Percentiles rank a stretch among this genome's conserved stretches.
These are phyloP conservation scores for Phaeosphaeria sp. DNA, from an alignment of 2,329 filamentous ascomycete species.

Conservation along the genomic window DNA sequence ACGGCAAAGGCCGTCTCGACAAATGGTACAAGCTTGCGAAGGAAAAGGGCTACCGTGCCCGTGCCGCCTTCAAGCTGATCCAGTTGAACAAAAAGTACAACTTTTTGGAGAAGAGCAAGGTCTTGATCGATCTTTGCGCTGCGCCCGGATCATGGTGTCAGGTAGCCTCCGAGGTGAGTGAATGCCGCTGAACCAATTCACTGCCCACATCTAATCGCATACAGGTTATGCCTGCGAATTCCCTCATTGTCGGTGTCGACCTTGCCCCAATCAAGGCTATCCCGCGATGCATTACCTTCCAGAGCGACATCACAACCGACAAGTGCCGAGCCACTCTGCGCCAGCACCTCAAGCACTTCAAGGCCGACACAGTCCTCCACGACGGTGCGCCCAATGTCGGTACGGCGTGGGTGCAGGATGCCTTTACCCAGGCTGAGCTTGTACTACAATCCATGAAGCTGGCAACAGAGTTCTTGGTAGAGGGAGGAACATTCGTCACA, in stretches of 20 bases:
- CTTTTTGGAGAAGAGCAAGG: slow-evolving; percentile 95
- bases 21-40: slow-evolving; percentile 99
- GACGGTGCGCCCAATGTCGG: slow-evolving; percentile 98
- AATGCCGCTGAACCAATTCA: background rate
- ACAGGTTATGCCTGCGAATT: slow-evolving; percentile 81
- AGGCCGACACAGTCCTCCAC: slow-evolving; percentile 93
- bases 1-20: slow-evolving; percentile 97
- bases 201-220: slow-evolving; percentile 5
- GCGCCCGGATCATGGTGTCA: slow-evolving; percentile 71
- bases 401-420: slow-evolving; percentile 97
- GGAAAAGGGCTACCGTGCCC: slow-evolving; percentile 94
- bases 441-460: slow-evolving; percentile 90
- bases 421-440: slow-evolving; percentile 95
- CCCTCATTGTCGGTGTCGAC: slow-evolving; percentile 93
- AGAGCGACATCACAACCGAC: slow-evolving; percentile 97
- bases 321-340: slow-evolving; percentile 92
- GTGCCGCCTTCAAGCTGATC: slow-evolving; percentile 97
- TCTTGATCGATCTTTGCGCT: slow-evolving; percentile 95
- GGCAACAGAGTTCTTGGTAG: slow-evolving; percentile 86
- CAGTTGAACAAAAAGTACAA: slow-evolving; percentile 99
- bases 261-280: slow-evolving; percentile 95
- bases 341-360: slow-evolving; percentile 92
- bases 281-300: slow-evolving; percentile 90
- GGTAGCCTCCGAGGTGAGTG: slow-evolving; percentile 89
- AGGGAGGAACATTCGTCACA: slow-evolving; percentile 86